These are phyloP conservation scores for Miamiensis avidus DNA, from an alignment of 169 alveolate species.

Conservation along the genomic window DNA sequence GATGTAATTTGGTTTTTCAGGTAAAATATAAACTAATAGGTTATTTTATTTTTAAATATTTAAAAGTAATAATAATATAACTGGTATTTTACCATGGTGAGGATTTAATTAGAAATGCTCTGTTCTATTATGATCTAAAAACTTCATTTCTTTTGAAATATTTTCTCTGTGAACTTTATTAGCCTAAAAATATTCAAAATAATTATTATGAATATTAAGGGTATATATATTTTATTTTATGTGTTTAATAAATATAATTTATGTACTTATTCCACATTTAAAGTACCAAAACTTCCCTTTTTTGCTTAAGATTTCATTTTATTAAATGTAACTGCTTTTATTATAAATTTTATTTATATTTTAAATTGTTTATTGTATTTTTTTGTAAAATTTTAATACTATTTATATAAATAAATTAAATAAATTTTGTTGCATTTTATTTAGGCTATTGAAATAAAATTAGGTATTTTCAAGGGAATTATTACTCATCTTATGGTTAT, in stretches of 20 bases:
- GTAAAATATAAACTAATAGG: conserved; percentile 30
- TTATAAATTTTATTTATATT: too few species aligned
- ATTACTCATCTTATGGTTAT: too few species aligned
- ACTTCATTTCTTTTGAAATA: conserved; percentile 33
- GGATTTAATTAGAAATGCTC: conserved; percentile 46
- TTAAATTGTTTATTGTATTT: too few species aligned
- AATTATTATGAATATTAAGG: too few species aligned
- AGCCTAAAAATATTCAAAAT: not conserved
- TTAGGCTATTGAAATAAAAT: too few species aligned
- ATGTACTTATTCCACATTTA: not conserved
- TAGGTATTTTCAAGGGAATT: too few species aligned
- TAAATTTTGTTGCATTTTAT: too few species aligned
- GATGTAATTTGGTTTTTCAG: conserved; percentile 43
- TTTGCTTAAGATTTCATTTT: not conserved
- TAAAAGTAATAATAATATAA: not conserved
- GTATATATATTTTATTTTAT: too few species aligned
- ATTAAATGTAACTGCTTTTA: too few species aligned
- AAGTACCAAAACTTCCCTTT: not conserved
- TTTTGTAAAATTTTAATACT: too few species aligned
- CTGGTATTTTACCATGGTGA: conserved; percentile 14
- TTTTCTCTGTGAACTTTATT: conserved; percentile 36
- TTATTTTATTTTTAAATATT: not conserved
- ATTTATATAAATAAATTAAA: too few species aligned
- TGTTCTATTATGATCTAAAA: conserved; percentile 41
- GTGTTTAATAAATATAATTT: too few species aligned